Conservation (phyloP, 2,329 filamentous ascomycete genomes). For the Elsinoe fawcettii region DNA sequence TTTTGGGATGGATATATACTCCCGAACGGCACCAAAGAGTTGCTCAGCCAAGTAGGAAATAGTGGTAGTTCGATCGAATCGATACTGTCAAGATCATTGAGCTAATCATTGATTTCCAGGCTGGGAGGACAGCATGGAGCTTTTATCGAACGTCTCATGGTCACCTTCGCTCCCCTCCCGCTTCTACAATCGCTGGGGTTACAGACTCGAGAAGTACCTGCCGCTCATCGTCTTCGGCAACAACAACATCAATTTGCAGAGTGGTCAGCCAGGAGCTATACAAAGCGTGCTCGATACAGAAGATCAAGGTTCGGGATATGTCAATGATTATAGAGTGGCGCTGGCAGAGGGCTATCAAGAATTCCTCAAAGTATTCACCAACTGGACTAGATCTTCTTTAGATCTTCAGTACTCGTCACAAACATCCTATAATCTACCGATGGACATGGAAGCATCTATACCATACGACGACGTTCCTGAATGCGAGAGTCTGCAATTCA, state of each 20-base stretch:
- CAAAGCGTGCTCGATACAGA: conserved; percentile 22
- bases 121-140: conserved; percentile 17
- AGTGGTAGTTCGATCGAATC: no score
- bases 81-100: no score
- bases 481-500: conserved; percentile 30
- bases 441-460: conserved; percentile 29
- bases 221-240: conserved; percentile 26
- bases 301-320: conserved; percentile 21
- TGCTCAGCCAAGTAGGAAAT: conserved; percentile 26
- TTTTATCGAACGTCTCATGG: conserved; percentile 11
- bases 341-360: conserved; percentile 27
- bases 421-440: conserved; percentile 30
- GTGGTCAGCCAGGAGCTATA: conserved; percentile 21
- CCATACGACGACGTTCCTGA: conserved; percentile 29
- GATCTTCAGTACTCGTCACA: conserved; percentile 27
- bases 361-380: conserved; percentile 24
- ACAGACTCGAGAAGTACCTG: conserved; percentile 27
- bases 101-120: no score
- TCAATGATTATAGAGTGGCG: conserved; percentile 27
- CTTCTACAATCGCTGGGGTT: conserved; percentile 25
- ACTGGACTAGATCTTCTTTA: conserved; percentile 24
- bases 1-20: conserved; percentile 31
- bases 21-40: conserved; percentile 20
- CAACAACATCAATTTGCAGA: conserved; percentile 17
- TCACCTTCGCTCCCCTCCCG: conserved; percentile 23